Percentiles rank a stretch among this genome's conserved stretches.
Conservation (phyloP, 768 basidiomycete genomes). For the Trametes sanguinea region DNA sequence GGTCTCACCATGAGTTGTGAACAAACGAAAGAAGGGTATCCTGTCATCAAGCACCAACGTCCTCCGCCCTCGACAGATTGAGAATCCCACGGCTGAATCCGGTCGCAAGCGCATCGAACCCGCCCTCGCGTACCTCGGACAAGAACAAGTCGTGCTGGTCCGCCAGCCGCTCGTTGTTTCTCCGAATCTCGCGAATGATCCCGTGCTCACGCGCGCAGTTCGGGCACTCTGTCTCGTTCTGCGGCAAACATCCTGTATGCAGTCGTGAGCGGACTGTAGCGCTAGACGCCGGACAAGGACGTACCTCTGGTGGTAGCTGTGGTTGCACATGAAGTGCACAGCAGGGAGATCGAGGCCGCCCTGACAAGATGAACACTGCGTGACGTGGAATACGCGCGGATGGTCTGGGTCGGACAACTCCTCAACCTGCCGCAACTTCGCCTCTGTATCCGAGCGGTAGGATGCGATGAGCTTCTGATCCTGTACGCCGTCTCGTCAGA, state of each 20-base stretch:
- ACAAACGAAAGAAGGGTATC: not conserved
- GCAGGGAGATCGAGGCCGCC: constrained; percentile 91
- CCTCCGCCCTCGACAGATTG: constrained; percentile 35
- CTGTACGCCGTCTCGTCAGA: constrained; percentile 40
- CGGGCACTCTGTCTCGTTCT: constrained; percentile 89
- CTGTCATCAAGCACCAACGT: constrained; percentile 23
- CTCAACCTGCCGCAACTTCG: constrained; percentile 78
- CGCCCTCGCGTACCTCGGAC: constrained; percentile 67
- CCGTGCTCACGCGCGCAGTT: constrained; percentile 85
- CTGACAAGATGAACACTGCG: constrained; percentile 86
- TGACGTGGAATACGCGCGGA: constrained; percentile 92
- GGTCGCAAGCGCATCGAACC: constrained; percentile 69
- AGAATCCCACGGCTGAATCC: constrained; percentile 72
- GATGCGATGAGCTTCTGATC: constrained; percentile 86
- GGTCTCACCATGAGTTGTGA: no score
- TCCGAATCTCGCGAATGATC: constrained; percentile 85
- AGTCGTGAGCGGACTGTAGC: no score
- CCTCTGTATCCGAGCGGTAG: constrained; percentile 81
- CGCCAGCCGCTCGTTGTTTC: constrained; percentile 81
- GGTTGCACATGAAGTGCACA: constrained; percentile 97
- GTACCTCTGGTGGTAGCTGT: constrained; percentile 94
- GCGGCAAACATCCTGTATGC: constrained; percentile 74
- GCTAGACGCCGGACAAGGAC: constrained; percentile 8
- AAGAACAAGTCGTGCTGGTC: constrained; percentile 83
- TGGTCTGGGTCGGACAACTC: constrained; percentile 77